These are phyloP conservation scores for Vaccinium corymbosum DNA, from an alignment of 148 eudicot species.

Conservation along the genomic window DNA sequence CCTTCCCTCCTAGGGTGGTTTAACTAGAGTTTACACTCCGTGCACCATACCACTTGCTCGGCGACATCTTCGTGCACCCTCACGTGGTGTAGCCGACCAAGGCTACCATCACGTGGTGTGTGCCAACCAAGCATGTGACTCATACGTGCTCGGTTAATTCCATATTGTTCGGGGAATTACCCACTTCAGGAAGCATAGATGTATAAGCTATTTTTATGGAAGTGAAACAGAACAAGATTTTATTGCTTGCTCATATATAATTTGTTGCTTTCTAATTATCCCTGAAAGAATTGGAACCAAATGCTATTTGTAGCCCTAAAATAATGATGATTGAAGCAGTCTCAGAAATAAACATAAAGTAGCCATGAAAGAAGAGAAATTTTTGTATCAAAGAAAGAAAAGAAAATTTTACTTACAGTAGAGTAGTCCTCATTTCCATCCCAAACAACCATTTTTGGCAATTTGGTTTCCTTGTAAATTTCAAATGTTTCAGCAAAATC, in stretches of 20 bases:
- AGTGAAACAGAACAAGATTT: neutral
- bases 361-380: neutral
- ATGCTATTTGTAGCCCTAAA: neutral
- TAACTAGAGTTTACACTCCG: too few species aligned
- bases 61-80: too few species aligned
- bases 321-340: neutral
- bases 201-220: slow-evolving; percentile 1
- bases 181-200: neutral
- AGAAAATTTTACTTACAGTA: slow-evolving; percentile 46
- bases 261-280: neutral
- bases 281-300: neutral
- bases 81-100: too few species aligned
- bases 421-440: slow-evolving; percentile 86
- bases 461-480: slow-evolving; percentile 45
- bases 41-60: too few species aligned
- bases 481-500: slow-evolving; percentile 85
- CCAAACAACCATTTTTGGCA: slow-evolving; percentile 97
- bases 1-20: too few species aligned
- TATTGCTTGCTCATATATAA: neutral
- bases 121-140: too few species aligned
- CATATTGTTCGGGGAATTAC: too few species aligned
- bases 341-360: neutral
- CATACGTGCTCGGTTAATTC: too few species aligned
- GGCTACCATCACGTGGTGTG: too few species aligned
- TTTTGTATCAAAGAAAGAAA: neutral